phyloP scores from a whole-genome alignment of 2,329 filamentous ascomycete genomes.

The Hypoxylon sp. region DNA sequence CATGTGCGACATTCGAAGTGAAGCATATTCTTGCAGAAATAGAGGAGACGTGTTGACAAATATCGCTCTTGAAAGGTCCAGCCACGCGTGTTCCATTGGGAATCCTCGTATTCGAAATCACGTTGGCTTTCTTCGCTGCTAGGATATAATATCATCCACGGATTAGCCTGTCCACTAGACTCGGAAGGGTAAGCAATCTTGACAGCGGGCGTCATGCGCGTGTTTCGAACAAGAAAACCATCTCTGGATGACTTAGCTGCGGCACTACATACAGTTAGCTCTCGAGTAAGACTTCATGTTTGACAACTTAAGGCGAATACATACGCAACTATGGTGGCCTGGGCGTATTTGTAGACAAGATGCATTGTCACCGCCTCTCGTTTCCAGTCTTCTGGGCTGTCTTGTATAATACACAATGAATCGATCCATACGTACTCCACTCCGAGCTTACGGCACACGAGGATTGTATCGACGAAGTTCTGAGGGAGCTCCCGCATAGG shows the following conservation, averaged over 20 bases:
- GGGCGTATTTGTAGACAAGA: neutral
- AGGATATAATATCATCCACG: neutral
- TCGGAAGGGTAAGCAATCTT: neutral
- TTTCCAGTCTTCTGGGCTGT: slow-evolving; percentile 2
- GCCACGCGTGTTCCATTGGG: neutral
- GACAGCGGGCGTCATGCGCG: neutral
- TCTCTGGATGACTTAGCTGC: neutral
- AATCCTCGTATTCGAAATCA: neutral
- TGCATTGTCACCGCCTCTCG: neutral
- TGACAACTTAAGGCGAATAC: neutral
- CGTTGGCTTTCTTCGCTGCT: neutral
- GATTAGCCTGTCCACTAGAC: neutral
- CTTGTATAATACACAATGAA: slow-evolving; percentile 13
- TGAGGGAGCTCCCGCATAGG: neutral
- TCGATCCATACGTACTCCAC: slow-evolving; percentile 9
- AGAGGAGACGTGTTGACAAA: neutral
- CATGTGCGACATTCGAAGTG: neutral
- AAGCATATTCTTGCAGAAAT: slow-evolving; percentile 1
- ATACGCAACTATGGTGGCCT: slow-evolving; percentile 1
- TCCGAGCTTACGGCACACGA: neutral
- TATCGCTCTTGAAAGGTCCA: neutral
- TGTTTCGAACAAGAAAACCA: neutral
- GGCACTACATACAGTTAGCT: neutral
- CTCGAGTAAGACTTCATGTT: neutral
- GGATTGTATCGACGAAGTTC: slow-evolving; percentile 1